These are phyloP conservation scores for Hypomyces rosellus DNA, from an alignment of 2,329 filamentous ascomycete species.

Conservation along the genomic window DNA sequence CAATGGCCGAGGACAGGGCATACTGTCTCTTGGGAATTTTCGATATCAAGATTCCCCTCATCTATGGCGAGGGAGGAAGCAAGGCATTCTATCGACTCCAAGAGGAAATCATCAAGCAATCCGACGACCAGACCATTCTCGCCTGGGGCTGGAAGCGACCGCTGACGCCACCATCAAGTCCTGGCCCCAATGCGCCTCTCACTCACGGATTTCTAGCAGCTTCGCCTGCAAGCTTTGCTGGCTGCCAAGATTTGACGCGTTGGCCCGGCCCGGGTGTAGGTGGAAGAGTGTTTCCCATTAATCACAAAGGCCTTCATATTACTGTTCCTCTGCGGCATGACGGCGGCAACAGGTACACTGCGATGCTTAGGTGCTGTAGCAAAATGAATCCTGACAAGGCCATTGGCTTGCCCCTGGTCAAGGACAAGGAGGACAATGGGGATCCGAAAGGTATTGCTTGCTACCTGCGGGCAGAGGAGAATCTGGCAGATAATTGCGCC, in stretches of 20 bases:
- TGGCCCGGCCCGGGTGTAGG: not conserved
- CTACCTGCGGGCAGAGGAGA: not conserved
- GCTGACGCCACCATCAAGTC: not conserved
- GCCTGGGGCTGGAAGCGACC: not conserved
- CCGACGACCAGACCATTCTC: not conserved
- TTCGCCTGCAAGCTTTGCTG: not conserved
- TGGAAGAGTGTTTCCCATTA: not conserved
- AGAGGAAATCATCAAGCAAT: slow-evolving; percentile 1
- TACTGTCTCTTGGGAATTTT: slow-evolving; percentile 11
- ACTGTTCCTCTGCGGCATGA: not conserved
- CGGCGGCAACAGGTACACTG: not conserved
- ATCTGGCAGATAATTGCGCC: not conserved
- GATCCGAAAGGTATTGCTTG: not conserved
- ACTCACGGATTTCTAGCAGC: not conserved
- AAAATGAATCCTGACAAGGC: not conserved
- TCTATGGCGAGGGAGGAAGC: slow-evolving; percentile 8
- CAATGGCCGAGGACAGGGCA: slow-evolving; percentile 2
- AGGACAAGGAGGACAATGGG: not conserved
- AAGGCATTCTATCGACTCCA: slow-evolving; percentile 4
- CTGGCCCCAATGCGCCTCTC: not conserved
- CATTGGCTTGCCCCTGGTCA: not conserved
- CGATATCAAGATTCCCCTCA: slow-evolving; percentile 8
- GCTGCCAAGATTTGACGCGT: not conserved
- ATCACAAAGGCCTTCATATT: not conserved
- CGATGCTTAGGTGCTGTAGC: not conserved